A percentile compares a stretch with the other conserved stretches of the same genome.
phyloP scores from a whole-genome alignment of 345 rosid genomes.

The Hibiscus mutabilis region DNA sequence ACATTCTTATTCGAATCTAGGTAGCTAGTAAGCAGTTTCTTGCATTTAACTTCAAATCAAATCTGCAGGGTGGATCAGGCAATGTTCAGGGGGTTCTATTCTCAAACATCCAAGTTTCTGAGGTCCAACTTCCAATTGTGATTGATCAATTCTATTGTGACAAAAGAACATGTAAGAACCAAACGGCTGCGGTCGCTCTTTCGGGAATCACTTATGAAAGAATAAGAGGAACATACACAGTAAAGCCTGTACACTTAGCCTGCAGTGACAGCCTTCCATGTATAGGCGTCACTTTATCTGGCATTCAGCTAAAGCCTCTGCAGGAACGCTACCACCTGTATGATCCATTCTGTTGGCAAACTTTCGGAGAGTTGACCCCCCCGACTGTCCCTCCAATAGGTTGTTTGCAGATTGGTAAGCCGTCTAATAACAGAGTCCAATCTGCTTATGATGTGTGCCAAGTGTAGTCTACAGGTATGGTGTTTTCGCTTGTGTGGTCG shows the following conservation, averaged over 20 bases:
- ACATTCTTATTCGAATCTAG: background rate
- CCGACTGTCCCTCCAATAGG: constrained; percentile 80
- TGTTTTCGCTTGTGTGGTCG: constrained; percentile 45
- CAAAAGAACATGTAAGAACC: constrained; percentile 66
- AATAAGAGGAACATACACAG: constrained; percentile 88
- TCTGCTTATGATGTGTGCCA: constrained; percentile 56
- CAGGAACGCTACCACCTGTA: constrained; percentile 68
- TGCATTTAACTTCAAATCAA: constrained; percentile 12
- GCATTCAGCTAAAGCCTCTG: constrained; percentile 61
- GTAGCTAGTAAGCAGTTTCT: constrained; percentile 9
- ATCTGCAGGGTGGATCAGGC: constrained; percentile 89
- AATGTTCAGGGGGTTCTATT: constrained; percentile 82
- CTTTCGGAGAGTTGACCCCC: constrained; percentile 69
- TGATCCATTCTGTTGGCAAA: constrained; percentile 92
- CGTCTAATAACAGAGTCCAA: constrained; percentile 58
- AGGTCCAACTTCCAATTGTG: constrained; percentile 86
- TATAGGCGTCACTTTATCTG: constrained; percentile 58
- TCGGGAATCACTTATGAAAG: constrained; percentile 85
- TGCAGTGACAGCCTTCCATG: constrained; percentile 91
- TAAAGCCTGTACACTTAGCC: constrained; percentile 88
- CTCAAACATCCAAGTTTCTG: constrained; percentile 91
- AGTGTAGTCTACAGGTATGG: constrained; percentile 27
- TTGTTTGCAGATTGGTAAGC: constrained; percentile 85
- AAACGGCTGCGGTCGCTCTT: constrained; percentile 75
- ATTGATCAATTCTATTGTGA: constrained; percentile 96